Conservation (phyloP, 345 rosid species). For the Syzygium jambos region DNA sequence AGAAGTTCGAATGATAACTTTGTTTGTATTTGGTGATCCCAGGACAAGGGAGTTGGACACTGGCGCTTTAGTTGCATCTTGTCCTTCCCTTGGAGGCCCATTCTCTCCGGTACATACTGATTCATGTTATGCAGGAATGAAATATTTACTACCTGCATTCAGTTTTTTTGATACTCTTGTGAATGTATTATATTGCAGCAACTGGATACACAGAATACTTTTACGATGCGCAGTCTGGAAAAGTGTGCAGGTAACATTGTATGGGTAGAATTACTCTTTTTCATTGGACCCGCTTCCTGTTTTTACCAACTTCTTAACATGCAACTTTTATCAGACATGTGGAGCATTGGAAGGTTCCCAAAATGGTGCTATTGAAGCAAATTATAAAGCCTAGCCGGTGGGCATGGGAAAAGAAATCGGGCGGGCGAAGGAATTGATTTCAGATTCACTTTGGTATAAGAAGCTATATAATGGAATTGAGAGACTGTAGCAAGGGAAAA, state of each 20-base stretch:
- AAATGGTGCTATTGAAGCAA: slow-evolving; percentile 75
- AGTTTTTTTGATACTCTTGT: background rate
- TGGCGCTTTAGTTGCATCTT: slow-evolving; percentile 88
- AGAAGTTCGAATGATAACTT: background rate
- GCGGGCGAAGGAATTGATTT: slow-evolving; percentile 5
- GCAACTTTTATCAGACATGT: slow-evolving; percentile 46
- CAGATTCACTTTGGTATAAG: background rate
- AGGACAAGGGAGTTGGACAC: slow-evolving; percentile 90
- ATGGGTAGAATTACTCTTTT: background rate
- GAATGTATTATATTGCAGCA: slow-evolving; percentile 34
- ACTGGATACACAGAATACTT: slow-evolving; percentile 88
- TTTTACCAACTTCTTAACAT: background rate
- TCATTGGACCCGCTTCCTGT: background rate
- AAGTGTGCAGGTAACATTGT: slow-evolving; percentile 58
- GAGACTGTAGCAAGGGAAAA: background rate
- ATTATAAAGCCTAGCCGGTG: slow-evolving; percentile 62
- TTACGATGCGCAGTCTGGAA: slow-evolving; percentile 58
- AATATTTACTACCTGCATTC: background rate
- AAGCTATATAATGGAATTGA: background rate
- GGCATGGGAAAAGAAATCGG: slow-evolving; percentile 9
- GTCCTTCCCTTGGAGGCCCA: slow-evolving; percentile 97
- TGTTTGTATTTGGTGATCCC: background rate
- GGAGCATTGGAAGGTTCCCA: slow-evolving; percentile 94
- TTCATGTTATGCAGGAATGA: background rate
- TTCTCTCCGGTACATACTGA: slow-evolving; percentile 61